Conservation (phyloP, 306 rosid genomes). For the Dalbergia oliveri region DNA sequence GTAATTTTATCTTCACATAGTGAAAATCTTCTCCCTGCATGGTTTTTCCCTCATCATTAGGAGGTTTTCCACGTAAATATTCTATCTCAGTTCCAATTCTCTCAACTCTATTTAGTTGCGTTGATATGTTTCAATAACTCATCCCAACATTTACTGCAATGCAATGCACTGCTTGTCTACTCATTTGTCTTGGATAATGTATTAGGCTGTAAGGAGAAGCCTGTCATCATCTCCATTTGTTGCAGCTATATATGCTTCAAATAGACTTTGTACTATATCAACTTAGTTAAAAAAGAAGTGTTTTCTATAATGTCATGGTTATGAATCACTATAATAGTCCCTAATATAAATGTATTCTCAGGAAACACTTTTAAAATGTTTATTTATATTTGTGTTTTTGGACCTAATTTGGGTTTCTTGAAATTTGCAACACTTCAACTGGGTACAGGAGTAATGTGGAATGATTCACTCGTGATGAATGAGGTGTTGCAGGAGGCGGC, state of each 20-base stretch:
- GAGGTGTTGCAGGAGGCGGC: constrained; percentile 65
- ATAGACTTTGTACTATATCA: not conserved
- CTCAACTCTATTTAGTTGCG: no score
- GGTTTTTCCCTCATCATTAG: no score
- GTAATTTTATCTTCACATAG: no score
- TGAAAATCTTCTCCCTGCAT: no score
- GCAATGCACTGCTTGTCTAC: not conserved
- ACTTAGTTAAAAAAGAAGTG: not conserved
- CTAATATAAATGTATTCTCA: not conserved
- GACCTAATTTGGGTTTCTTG: constrained; percentile 22
- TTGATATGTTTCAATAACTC: no score
- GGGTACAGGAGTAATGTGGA: constrained; percentile 70
- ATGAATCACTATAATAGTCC: not conserved
- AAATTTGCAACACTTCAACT: not conserved
- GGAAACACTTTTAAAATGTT: constrained; percentile 13
- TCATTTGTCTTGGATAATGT: constrained; percentile 2
- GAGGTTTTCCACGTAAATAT: no score
- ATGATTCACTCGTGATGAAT: constrained; percentile 70
- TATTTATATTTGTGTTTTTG: constrained; percentile 1
- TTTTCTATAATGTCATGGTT: constrained; percentile 11
- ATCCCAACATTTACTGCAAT: no score
- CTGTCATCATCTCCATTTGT: not conserved
- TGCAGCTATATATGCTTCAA: not conserved
- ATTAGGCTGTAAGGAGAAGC: not conserved
- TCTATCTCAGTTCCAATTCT: no score